Base-by-base conservation (phyloP, 140 eudicot species). In the Flaveria floridana region DNA sequence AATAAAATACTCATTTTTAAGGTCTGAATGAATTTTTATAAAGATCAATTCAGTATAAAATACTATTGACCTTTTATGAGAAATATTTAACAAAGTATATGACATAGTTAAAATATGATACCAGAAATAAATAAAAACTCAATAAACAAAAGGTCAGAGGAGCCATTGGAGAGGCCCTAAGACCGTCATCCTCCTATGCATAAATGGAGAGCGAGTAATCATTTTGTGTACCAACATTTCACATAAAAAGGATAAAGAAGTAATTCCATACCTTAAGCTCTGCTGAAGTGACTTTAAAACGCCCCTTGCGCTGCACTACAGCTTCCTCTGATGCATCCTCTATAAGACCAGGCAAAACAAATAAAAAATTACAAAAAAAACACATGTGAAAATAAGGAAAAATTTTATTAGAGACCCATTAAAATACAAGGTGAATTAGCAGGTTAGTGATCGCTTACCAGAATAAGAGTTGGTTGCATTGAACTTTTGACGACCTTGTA, bases 271-370 rank as follows among this genome's bases (percentile, higher is more conserved):
- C 85, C 82, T 82, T 82, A 19, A 74, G 70, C 26, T 93, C 98
- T 71, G 91, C 97, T 63, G 97, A 88, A 63, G 89, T 88, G 82
- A 93, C 94, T 82, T 93, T 85, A 75, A 93, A 93, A 67, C 98
- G 98, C 14, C 98, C 98, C 84, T 77, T 90, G 21, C 91, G 93
- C 74, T 90, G 91, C 61, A 93, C 82, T 72, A 80, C 80, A 66
- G 97, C 88, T 46, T 87, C 88, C 78, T 92, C 98, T 1, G 91
- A 78, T 42, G 83, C 76, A 80, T 93, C 97, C 59, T 93, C 98
- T 80, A 83, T 89, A 86, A 76, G 74, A 76, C 56, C 61, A 69
- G 7, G 37, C 56, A 47, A 47, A 28, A 65, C 50, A 46, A 28
- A 52, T 28, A 58, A 58, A 26, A 3, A 0, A 26, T 28, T 28